phyloP scores from a whole-genome alignment of 2,329 filamentous ascomycete species.

The Pseudocercospora fuligena region DNA sequence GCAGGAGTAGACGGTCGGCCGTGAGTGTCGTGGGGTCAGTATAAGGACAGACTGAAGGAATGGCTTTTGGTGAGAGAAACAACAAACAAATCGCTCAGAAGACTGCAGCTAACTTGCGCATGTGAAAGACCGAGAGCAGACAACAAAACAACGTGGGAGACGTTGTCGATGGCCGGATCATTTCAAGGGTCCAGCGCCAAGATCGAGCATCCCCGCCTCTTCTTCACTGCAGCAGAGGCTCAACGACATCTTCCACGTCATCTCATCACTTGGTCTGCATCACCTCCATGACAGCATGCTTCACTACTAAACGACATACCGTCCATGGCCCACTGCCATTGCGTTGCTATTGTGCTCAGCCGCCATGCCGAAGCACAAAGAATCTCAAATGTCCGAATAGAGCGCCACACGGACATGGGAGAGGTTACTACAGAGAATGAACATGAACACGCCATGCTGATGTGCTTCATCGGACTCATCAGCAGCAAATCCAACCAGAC shows the following conservation, averaged over 20 bases:
- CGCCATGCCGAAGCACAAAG: neutral
- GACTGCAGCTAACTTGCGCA: neutral
- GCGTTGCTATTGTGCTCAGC: neutral
- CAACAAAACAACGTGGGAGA: neutral
- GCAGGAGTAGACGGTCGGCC: constrained; percentile 4
- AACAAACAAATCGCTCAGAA: neutral
- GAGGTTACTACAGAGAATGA: too few relatives aligned
- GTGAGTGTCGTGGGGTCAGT: neutral
- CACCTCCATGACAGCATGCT: neutral
- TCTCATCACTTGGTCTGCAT: neutral
- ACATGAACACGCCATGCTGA: too few relatives aligned
- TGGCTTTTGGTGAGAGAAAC: neutral
- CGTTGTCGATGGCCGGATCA: neutral
- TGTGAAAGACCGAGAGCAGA: constrained; percentile 6
- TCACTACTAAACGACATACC: neutral
- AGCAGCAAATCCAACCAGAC: too few relatives aligned
- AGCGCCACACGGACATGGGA: too few relatives aligned
- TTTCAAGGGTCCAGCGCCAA: neutral
- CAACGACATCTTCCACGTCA: constrained; percentile 2
- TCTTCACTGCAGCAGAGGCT: neutral
- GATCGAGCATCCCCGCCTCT: neutral
- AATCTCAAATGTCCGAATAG: neutral
- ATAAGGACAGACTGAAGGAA: constrained; percentile 9
- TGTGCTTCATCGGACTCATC: too few relatives aligned
- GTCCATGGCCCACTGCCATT: neutral